phyloP scores from a whole-genome alignment of 106 monocot genomes.

The Dendrobium huoshanense region DNA sequence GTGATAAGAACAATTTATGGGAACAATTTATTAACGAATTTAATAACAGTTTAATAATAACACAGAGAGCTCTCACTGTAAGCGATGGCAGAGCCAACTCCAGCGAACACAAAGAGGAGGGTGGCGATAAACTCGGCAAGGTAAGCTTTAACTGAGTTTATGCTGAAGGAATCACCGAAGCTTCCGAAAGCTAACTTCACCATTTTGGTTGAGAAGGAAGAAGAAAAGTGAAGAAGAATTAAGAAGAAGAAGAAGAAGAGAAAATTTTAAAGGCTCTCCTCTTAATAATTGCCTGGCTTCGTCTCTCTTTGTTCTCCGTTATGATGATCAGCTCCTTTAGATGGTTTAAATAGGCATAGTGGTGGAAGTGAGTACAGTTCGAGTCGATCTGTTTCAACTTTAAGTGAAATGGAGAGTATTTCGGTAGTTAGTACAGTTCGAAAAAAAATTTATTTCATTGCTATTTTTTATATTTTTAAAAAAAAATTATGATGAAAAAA shows the following conservation, averaged over 20 bases:
- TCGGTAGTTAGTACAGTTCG: too few relatives aligned
- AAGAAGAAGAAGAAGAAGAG: not conserved
- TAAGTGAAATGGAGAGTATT: too few relatives aligned
- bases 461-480: too few relatives aligned
- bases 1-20: not conserved
- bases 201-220: constrained; percentile 1
- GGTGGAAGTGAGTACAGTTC: not conserved
- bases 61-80: constrained; percentile 4
- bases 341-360: not conserved
- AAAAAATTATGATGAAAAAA: too few relatives aligned
- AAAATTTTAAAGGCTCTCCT: not conserved
- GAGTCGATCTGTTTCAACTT: too few relatives aligned
- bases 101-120: constrained; percentile 28
- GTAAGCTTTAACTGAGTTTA: constrained; percentile 12
- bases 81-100: constrained; percentile 20
- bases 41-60: not conserved
- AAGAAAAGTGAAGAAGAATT: not conserved
- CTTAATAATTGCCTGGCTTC: not conserved
- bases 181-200: constrained; percentile 18
- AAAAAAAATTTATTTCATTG: too few relatives aligned
- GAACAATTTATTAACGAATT: not conserved
- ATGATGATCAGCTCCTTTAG: not conserved
- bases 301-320: not conserved
- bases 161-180: constrained; percentile 17
- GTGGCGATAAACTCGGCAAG: constrained; percentile 27